Percentiles rank a stretch among this genome's conserved stretches.
Evolutionary conservation across 345 rosid species (phyloP).

Genomic region (Rhizophora mangle): DNA sequence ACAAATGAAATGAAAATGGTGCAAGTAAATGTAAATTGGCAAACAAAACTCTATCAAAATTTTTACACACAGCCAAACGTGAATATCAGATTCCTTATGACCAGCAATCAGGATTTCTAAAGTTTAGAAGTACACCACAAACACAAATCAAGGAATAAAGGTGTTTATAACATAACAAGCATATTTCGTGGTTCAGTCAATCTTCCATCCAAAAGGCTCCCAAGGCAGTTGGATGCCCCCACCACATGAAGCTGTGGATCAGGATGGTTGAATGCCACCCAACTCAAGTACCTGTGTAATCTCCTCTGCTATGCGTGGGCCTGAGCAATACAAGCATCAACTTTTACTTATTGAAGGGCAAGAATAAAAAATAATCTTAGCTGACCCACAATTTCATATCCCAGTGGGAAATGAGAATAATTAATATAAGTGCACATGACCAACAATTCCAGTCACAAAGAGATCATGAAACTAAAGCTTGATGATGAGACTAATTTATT

Average conservation of each 20-base stretch:
- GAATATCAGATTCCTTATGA: not conserved
- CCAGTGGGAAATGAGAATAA: not conserved
- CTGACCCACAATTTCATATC: conserved; percentile 14
- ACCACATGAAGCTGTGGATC: conserved; percentile 25
- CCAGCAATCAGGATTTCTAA: not conserved
- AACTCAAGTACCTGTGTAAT: conserved; percentile 23
- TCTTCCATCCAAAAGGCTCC: conserved; percentile 28
- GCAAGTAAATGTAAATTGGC: not conserved
- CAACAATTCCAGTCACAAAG: not conserved
- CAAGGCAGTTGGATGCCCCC: conserved; percentile 13
- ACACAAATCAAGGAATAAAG: not conserved
- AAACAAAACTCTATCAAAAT: conserved; percentile 5
- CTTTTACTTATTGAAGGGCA: conserved; percentile 16
- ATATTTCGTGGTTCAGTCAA: conserved; percentile 12
- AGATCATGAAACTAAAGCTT: not conserved
- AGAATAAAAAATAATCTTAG: conserved; percentile 5
- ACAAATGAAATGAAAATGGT: too few species aligned
- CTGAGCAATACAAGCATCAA: conserved; percentile 27
- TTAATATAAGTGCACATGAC: not conserved
- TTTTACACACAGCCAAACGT: not conserved
- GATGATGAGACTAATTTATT: not conserved
- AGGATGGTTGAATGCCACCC: conserved; percentile 17
- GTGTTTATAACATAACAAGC: conserved; percentile 7
- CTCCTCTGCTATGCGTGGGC: conserved; percentile 22
- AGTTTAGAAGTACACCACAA: not conserved